These are phyloP conservation scores for Puya raimondii DNA, from an alignment of 176 grass and related monocot species.

Conservation along the genomic window DNA sequence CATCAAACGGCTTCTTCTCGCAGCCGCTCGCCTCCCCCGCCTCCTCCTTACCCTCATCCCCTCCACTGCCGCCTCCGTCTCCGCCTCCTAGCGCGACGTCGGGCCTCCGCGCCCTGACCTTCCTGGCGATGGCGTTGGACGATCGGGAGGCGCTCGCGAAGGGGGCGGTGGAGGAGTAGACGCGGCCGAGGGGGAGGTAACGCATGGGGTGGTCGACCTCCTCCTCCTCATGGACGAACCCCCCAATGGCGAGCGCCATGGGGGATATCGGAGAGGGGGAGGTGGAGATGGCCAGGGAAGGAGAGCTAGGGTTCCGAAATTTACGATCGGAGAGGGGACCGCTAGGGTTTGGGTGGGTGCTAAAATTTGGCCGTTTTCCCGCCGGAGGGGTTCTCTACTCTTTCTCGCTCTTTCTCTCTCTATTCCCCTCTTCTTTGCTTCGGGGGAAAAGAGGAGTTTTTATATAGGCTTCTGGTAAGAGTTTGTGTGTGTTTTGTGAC, in stretches of 20 bases:
- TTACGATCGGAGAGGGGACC: neutral
- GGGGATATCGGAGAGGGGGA: neutral
- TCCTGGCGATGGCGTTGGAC: constrained; percentile 18
- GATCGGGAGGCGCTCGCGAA: neutral
- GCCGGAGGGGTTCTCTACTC: neutral
- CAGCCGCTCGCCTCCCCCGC: neutral
- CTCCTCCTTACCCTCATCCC: constrained; percentile 2
- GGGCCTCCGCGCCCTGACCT: constrained; percentile 27
- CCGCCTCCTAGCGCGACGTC: neutral
- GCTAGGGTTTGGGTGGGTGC: neutral
- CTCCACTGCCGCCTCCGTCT: neutral
- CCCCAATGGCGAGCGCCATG: constrained; percentile 64
- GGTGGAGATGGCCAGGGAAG: neutral
- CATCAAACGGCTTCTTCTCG: neutral
- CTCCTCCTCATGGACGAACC: constrained; percentile 39
- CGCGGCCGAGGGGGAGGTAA: constrained; percentile 58
- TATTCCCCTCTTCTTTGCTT: too few relatives aligned
- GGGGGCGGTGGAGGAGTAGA: constrained; percentile 67
- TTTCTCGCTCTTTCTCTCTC: too few relatives aligned
- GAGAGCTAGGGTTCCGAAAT: neutral
- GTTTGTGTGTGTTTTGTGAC: too few relatives aligned
- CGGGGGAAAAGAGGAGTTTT: too few relatives aligned
- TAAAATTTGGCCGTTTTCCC: neutral
- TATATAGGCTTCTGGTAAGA: too few relatives aligned
- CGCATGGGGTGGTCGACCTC: constrained; percentile 46